Evolutionary conservation across 2,329 filamentous ascomycete genomes (phyloP).

Genomic region (Cyclaneusma minus): DNA sequence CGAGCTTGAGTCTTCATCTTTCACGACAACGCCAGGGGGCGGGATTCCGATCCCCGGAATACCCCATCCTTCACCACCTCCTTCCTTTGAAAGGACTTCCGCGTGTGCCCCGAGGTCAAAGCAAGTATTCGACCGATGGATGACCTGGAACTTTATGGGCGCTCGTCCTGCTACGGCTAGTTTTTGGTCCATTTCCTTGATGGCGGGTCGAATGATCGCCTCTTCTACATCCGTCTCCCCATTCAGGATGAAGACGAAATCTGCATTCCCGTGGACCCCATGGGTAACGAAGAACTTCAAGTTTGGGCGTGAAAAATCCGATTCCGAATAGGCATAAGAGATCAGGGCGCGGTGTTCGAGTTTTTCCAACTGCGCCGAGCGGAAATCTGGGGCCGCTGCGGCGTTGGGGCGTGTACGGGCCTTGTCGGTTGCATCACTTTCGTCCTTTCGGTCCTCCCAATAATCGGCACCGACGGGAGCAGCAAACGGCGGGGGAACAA

Average conservation of each 20-base stretch:
- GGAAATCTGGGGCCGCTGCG: too few species aligned
- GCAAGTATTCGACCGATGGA: slow-evolving; percentile 14
- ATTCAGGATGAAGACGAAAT: slow-evolving; percentile 17
- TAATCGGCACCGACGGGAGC: too few species aligned
- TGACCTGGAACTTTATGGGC: slow-evolving; percentile 3
- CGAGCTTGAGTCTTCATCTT: too few species aligned
- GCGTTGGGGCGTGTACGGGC: too few species aligned
- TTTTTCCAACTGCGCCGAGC: too few species aligned
- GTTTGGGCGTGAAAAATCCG: slow-evolving; percentile 11
- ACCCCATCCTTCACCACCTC: slow-evolving; percentile 4
- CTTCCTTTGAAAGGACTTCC: slow-evolving; percentile 10
- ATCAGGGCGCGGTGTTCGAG: slow-evolving; percentile 11
- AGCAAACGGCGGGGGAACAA: too few species aligned
- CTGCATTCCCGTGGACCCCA: slow-evolving; percentile 13
- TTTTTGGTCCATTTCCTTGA: slow-evolving; percentile 1
- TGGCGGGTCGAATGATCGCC: slow-evolving; percentile 8
- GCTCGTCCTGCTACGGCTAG: too few species aligned
- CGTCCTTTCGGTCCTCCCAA: too few species aligned
- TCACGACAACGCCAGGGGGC: not conserved
- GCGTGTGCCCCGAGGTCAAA: slow-evolving; percentile 15
- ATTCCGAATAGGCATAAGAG: slow-evolving; percentile 15
- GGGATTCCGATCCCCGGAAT: not conserved
- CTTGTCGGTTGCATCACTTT: too few species aligned
- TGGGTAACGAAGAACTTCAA: slow-evolving; percentile 15
- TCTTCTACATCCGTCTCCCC: slow-evolving; percentile 9